These are phyloP conservation scores for Teratosphaeria nubilosa DNA, from an alignment of 2,329 filamentous ascomycete species.

Conservation along the genomic window DNA sequence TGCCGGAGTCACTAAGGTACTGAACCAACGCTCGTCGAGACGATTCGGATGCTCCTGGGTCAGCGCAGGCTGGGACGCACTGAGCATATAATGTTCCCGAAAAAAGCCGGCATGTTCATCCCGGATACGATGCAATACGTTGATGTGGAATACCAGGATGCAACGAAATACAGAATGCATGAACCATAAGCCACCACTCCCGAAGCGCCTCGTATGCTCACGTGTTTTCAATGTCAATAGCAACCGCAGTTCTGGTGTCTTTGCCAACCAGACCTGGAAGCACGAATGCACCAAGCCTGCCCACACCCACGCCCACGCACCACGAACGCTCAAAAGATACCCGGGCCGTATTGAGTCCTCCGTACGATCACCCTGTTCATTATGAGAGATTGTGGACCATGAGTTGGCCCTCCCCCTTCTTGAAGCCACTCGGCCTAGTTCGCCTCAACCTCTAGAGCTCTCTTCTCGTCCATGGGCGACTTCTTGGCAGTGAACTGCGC, in stretches of 20 bases:
- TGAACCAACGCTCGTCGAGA: too few species aligned
- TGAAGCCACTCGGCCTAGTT: slow-evolving; percentile 5
- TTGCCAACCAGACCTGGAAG: not conserved
- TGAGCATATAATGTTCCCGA: too few species aligned
- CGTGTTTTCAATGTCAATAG: not conserved
- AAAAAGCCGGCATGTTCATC: too few species aligned
- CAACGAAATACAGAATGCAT: not conserved
- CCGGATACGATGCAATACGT: not conserved
- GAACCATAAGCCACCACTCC: not conserved
- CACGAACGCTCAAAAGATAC: not conserved
- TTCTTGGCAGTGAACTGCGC: slow-evolving; percentile 54
- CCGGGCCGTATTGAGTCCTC: not conserved
- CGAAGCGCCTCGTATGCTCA: not conserved
- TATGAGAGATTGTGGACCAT: not conserved
- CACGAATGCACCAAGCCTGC: not conserved
- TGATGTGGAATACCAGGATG: not conserved
- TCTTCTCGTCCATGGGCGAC: slow-evolving; percentile 9
- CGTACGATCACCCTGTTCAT: not conserved
- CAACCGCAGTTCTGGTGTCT: not conserved
- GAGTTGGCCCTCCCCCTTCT: not conserved
- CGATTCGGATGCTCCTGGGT: too few species aligned
- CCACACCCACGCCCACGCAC: not conserved
- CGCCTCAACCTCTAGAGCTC: slow-evolving; percentile 11
- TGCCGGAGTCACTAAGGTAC: too few species aligned
- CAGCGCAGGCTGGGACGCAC: too few species aligned